A percentile compares a stretch with the other conserved stretches of the same genome.
Conservation (phyloP, 768 basidiomycete genomes). For the Leccinum ochraceum region DNA sequence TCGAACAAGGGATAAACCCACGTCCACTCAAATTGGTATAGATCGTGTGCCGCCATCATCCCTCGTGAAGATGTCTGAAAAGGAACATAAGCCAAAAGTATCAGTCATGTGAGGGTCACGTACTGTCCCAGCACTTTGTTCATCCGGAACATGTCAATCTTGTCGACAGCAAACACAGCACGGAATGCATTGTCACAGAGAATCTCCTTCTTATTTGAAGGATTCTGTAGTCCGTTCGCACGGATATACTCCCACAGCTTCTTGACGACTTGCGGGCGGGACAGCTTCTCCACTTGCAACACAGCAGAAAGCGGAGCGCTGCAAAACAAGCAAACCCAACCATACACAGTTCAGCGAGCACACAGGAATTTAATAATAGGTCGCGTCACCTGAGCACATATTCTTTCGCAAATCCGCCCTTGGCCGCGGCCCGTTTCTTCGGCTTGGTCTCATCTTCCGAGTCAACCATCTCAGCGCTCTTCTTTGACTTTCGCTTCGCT, state of each 20-base stretch:
- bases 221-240: constrained; percentile 79
- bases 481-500: constrained; percentile 44
- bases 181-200: constrained; percentile 73
- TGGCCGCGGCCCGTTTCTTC: constrained; percentile 53
- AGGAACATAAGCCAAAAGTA: constrained; percentile 1
- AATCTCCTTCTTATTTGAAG: constrained; percentile 80
- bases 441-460: constrained; percentile 56
- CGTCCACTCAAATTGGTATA: constrained; percentile 1
- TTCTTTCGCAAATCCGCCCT: constrained; percentile 80
- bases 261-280: constrained; percentile 90
- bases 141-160: constrained; percentile 94
- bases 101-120: constrained; percentile 20
- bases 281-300: constrained; percentile 64
- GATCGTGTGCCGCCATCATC: constrained; percentile 9
- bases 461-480: constrained; percentile 50
- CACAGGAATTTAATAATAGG: too few relatives aligned
- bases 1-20: background rate
- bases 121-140: constrained; percentile 86
- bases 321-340: constrained; percentile 1
- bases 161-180: constrained; percentile 77
- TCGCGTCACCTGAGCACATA: constrained; percentile 62
- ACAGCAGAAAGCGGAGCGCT: constrained; percentile 77
- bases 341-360: constrained; percentile 7
- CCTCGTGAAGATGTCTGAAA: constrained; percentile 35
- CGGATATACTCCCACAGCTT: constrained; percentile 91